Percentiles rank a stretch among this genome's conserved stretches.
Conservation (phyloP, 495 filamentous ascomycete species). For the Podospora bellae-mahoneyi region DNA sequence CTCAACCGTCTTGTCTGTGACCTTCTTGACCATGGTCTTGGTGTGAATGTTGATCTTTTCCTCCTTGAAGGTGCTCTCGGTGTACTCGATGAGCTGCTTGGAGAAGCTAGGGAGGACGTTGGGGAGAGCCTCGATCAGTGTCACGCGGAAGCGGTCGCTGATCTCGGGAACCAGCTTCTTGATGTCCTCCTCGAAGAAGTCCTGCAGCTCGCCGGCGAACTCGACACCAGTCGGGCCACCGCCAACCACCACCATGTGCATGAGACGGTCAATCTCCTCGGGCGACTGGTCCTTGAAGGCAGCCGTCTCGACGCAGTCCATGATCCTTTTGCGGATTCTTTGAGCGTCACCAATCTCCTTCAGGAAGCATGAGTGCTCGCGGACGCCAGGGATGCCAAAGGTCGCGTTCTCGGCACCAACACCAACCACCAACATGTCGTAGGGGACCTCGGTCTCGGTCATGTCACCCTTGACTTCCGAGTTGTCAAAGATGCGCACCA, state of each 20-base stretch:
- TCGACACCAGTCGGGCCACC: constrained; percentile 98
- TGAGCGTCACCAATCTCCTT: constrained; percentile 97
- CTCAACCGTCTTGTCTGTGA: constrained; percentile 92
- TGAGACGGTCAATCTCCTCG: constrained; percentile 85
- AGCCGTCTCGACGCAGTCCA: constrained; percentile 98
- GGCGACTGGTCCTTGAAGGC: constrained; percentile 95
- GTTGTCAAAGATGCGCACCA: constrained; percentile 83
- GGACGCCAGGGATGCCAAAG: constrained; percentile 94
- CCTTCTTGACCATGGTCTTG: constrained; percentile 98
- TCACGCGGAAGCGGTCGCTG: constrained; percentile 89
- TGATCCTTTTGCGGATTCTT: constrained; percentile 93
- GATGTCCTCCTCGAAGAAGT: constrained; percentile 97
- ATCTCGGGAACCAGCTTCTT: constrained; percentile 98
- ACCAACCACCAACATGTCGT: constrained; percentile 96
- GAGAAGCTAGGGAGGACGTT: constrained; percentile 98
- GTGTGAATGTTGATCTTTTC: constrained; percentile 94
- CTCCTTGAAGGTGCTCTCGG: constrained; percentile 97
- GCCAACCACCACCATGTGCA: constrained; percentile 99
- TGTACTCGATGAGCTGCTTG: constrained; percentile 98
- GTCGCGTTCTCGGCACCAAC: constrained; percentile 98
- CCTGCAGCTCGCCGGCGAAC: constrained; percentile 95
- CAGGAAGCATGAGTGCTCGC: constrained; percentile 93
- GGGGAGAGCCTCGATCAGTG: constrained; percentile 95
- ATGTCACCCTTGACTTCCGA: constrained; percentile 88
- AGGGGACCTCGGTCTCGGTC: constrained; percentile 82